These are phyloP conservation scores for Reticulascus tulasneorum DNA, from an alignment of 2,329 filamentous ascomycete genomes.

Conservation along the genomic window DNA sequence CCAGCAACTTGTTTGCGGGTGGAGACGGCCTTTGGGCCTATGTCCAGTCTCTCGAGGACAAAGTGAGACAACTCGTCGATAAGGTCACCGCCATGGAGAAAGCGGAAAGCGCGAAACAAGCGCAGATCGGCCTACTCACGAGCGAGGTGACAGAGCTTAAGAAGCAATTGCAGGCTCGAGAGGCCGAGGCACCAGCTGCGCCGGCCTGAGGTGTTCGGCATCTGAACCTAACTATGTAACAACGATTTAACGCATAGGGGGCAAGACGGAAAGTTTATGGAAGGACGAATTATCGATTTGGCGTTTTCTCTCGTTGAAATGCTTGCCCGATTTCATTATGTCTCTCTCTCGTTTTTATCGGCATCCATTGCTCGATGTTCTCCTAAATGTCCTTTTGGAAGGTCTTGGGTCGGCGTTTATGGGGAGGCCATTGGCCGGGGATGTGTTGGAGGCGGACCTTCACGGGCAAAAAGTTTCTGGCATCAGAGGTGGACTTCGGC, in stretches of 20 bases:
- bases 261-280: slow-evolving; percentile 3
- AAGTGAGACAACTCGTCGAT: slow-evolving; percentile 43
- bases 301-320: slow-evolving; percentile 15
- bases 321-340: slow-evolving; percentile 9
- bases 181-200: slow-evolving; percentile 6
- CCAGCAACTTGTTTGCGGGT: slow-evolving; percentile 63
- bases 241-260: slow-evolving; percentile 10
- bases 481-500: no score
- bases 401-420: neutral
- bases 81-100: slow-evolving; percentile 34
- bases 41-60: slow-evolving; percentile 65
- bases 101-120: slow-evolving; percentile 31
- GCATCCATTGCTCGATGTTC: slow-evolving; percentile 2
- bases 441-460: slow-evolving; percentile 7
- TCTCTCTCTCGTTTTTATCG: slow-evolving; percentile 11
- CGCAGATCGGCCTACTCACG: slow-evolving; percentile 29
- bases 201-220: slow-evolving; percentile 9
- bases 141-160: slow-evolving; percentile 29
- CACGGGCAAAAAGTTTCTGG: slow-evolving; percentile 11
- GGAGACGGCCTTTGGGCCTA: slow-evolving; percentile 68
- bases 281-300: slow-evolving; percentile 9
- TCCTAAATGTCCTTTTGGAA: slow-evolving; percentile 5
- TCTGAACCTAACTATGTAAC: slow-evolving; percentile 12
- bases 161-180: slow-evolving; percentile 23
- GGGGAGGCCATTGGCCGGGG: slow-evolving; percentile 10